Evolutionary conservation across 306 rosid species (phyloP).

Genomic region (Vachellia collinsii): DNA sequence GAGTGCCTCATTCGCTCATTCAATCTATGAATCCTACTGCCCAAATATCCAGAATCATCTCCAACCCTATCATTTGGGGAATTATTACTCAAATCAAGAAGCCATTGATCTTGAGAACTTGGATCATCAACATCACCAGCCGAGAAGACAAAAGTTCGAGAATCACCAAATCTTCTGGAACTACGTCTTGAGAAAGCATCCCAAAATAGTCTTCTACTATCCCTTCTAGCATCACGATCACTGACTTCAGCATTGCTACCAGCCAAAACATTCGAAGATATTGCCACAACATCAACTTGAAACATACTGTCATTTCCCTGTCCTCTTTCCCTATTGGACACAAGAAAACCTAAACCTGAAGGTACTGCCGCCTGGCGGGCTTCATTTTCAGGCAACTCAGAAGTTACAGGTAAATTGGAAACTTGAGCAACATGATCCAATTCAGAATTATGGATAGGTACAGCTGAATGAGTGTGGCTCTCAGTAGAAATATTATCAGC

Average conservation of each 20-base stretch:
- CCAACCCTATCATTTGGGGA: constrained; percentile 64
- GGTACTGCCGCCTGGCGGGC: constrained; percentile 55
- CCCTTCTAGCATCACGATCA: constrained; percentile 75
- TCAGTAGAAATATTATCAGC: constrained; percentile 52
- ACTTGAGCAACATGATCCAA: constrained; percentile 50
- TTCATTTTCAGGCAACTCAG: constrained; percentile 59
- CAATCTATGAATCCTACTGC: constrained; percentile 68
- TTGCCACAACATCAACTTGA: constrained; percentile 81
- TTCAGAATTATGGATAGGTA: constrained; percentile 38
- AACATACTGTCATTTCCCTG: constrained; percentile 61
- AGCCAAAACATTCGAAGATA: constrained; percentile 75
- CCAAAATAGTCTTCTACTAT: constrained; percentile 82
- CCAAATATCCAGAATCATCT: constrained; percentile 58
- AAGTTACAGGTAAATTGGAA: constrained; percentile 55
- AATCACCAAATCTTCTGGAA: constrained; percentile 80
- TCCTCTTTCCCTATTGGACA: constrained; percentile 73
- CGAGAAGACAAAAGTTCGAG: constrained; percentile 73
- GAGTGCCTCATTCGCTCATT: constrained; percentile 69
- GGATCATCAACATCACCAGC: constrained; percentile 62
- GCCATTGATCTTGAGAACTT: constrained; percentile 87
- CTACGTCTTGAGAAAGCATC: constrained; percentile 88
- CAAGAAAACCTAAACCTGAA: constrained; percentile 76
- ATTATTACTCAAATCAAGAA: constrained; percentile 84
- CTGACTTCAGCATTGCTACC: constrained; percentile 54
- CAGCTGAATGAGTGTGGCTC: constrained; percentile 43